Conservation (phyloP, 1,284 basidiomycete genomes). For the Austroboletus niveus region DNA sequence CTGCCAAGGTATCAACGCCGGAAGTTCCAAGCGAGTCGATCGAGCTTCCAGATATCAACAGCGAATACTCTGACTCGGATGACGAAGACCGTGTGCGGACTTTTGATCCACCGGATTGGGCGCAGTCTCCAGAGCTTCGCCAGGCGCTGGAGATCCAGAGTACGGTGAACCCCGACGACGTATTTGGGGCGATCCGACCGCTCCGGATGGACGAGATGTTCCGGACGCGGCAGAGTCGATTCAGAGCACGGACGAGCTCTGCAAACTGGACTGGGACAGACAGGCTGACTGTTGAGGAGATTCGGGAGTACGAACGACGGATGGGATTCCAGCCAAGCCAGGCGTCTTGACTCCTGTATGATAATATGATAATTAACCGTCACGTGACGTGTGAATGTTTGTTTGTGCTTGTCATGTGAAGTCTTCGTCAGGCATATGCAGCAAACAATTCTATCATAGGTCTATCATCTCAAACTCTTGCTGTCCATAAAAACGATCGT, state of each 20-base stretch:
- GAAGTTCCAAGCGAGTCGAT: slow-evolving; percentile 76
- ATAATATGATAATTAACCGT: background rate
- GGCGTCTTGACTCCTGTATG: slow-evolving; percentile 4
- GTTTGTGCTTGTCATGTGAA: slow-evolving; percentile 22
- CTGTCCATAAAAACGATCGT: slow-evolving; percentile 36
- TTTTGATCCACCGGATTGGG: slow-evolving; percentile 81
- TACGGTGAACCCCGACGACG: slow-evolving; percentile 85
- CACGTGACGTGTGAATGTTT: slow-evolving; percentile 33
- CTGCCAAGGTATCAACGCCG: slow-evolving; percentile 48
- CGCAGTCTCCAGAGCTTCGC: slow-evolving; percentile 83
- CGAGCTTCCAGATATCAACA: slow-evolving; percentile 90
- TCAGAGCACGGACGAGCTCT: slow-evolving; percentile 86
- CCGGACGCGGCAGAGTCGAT: slow-evolving; percentile 69
- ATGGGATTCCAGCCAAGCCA: slow-evolving; percentile 75
- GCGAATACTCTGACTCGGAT: slow-evolving; percentile 94
- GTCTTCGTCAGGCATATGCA: slow-evolving; percentile 13
- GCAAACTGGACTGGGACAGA: slow-evolving; percentile 93
- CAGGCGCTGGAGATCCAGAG: slow-evolving; percentile 78
- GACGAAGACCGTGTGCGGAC: slow-evolving; percentile 76
- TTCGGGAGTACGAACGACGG: slow-evolving; percentile 79
- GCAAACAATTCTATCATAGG: slow-evolving; percentile 24
- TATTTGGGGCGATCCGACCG: slow-evolving; percentile 85
- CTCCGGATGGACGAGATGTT: slow-evolving; percentile 87
- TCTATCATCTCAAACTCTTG: slow-evolving; percentile 25
- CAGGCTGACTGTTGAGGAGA: slow-evolving; percentile 77